Conservation (phyloP, 805 yeast genomes). For the Blastobotrys attinorum region DNA sequence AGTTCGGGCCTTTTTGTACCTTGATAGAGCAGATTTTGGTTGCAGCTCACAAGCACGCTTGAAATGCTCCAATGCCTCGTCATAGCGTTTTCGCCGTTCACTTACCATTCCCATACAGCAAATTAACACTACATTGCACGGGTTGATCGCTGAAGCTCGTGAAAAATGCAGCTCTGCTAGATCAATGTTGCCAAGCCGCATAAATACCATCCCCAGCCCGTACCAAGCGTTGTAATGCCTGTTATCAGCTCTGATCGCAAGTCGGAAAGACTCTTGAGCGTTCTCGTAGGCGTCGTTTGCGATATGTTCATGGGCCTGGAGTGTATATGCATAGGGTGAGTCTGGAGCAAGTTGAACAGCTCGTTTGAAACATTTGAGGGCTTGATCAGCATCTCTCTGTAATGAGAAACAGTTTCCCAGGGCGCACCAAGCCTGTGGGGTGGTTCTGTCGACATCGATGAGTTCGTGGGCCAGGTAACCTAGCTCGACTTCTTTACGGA, state of each 20-base stretch:
- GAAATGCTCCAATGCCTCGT: conserved; percentile 72
- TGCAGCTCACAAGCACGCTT: conserved; percentile 76
- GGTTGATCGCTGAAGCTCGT: conserved; percentile 82
- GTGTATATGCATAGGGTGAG: conserved; percentile 82
- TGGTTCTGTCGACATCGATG: conserved; percentile 50
- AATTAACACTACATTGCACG: conserved; percentile 77
- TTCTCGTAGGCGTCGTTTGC: conserved; percentile 84
- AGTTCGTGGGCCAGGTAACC: conserved; percentile 80
- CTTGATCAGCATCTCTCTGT: conserved; percentile 78
- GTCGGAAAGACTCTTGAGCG: conserved; percentile 76
- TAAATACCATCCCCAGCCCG: conserved; percentile 90
- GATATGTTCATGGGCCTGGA: conserved; percentile 88
- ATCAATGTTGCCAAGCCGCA: conserved; percentile 75
- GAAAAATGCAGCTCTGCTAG: conserved; percentile 82
- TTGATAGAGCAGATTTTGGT: conserved; percentile 77
- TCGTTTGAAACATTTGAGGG: conserved; percentile 76
- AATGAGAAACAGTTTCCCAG: conserved; percentile 84
- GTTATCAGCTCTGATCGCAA: conserved; percentile 67
- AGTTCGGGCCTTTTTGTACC: conserved; percentile 82
- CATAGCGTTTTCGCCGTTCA: conserved; percentile 62
- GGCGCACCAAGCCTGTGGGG: conserved; percentile 86
- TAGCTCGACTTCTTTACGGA: conserved; percentile 69
- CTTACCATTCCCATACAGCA: conserved; percentile 93
- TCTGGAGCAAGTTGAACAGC: conserved; percentile 61
- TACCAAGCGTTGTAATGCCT: conserved; percentile 91